These are phyloP conservation scores for Euphorbia pulcherrima DNA, from an alignment of 345 rosid species.

Conservation along the genomic window DNA sequence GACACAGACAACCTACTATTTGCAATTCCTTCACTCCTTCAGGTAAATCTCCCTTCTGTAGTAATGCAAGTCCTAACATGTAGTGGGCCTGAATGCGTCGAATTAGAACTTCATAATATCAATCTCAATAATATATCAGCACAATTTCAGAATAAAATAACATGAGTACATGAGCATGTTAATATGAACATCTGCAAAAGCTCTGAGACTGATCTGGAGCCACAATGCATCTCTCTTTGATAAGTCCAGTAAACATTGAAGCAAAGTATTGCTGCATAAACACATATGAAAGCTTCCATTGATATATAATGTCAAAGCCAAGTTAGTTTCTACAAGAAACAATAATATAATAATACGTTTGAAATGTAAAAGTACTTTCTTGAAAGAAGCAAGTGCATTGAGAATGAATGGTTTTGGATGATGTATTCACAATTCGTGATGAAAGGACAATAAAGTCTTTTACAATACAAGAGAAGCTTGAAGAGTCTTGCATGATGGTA, in stretches of 20 bases:
- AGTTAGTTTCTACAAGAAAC: too few species aligned
- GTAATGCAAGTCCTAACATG: slow-evolving; percentile 79
- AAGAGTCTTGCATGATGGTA: too few species aligned
- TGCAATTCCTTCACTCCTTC: slow-evolving; percentile 67
- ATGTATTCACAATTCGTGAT: too few species aligned
- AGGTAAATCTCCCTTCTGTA: slow-evolving; percentile 43
- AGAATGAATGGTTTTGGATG: too few species aligned
- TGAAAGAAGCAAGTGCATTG: too few species aligned
- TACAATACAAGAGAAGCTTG: too few species aligned
- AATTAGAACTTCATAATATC: slow-evolving; percentile 7
- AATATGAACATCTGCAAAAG: neutral
- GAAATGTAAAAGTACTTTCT: too few species aligned
- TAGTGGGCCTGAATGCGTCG: slow-evolving; percentile 60
- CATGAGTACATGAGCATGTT: neutral
- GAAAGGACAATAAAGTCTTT: too few species aligned
- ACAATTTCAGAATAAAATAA: slow-evolving; percentile 13
- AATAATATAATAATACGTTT: too few species aligned
- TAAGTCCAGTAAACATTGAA: neutral
- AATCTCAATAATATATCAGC: slow-evolving; percentile 1
- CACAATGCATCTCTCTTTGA: neutral
- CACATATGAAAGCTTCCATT: neutral
- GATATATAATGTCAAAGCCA: too few species aligned
- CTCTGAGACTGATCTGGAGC: neutral
- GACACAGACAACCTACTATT: slow-evolving; percentile 43
- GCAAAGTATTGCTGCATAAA: neutral